Conservation (phyloP, 805 yeast genomes). For the Isabelozyma heimii region DNA sequence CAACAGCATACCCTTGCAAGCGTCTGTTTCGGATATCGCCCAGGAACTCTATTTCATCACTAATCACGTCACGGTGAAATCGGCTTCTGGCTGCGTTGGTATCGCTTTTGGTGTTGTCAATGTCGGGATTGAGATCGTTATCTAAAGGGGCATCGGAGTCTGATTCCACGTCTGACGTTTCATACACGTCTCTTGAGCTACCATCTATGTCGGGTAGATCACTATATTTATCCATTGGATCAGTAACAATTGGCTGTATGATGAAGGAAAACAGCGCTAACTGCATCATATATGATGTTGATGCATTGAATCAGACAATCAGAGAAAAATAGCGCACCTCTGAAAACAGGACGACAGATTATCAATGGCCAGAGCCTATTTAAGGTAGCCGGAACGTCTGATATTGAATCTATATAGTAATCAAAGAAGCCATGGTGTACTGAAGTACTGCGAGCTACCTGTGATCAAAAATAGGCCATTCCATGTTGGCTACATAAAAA, state of each 20-base stretch:
- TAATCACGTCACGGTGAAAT: slow-evolving; percentile 23
- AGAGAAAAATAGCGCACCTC: too few relatives aligned
- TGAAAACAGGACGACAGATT: too few relatives aligned
- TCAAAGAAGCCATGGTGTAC: too few relatives aligned
- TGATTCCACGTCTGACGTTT: slow-evolving; percentile 46
- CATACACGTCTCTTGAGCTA: slow-evolving; percentile 36
- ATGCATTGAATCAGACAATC: too few relatives aligned
- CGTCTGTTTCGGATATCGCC: slow-evolving; percentile 18
- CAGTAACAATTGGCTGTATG: neutral
- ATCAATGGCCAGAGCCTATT: too few relatives aligned
- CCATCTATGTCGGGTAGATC: slow-evolving; percentile 17
- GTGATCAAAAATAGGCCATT: too few relatives aligned
- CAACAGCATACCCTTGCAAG: slow-evolving; percentile 21
- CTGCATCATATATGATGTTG: too few relatives aligned
- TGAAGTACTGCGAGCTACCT: too few relatives aligned
- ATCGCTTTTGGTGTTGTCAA: slow-evolving; percentile 12
- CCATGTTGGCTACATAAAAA: too few relatives aligned
- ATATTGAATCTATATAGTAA: too few relatives aligned
- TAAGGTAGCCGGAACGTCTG: too few relatives aligned
- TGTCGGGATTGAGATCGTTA: slow-evolving; percentile 8
- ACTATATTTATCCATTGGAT: slow-evolving; percentile 8
- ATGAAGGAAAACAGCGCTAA: neutral
- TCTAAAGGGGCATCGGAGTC: slow-evolving; percentile 13
- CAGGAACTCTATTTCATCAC: slow-evolving; percentile 35
- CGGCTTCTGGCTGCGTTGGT: slow-evolving; percentile 12